phyloP scores from a whole-genome alignment of 768 basidiomycete species.

The Clitopilus hobsonii region DNA sequence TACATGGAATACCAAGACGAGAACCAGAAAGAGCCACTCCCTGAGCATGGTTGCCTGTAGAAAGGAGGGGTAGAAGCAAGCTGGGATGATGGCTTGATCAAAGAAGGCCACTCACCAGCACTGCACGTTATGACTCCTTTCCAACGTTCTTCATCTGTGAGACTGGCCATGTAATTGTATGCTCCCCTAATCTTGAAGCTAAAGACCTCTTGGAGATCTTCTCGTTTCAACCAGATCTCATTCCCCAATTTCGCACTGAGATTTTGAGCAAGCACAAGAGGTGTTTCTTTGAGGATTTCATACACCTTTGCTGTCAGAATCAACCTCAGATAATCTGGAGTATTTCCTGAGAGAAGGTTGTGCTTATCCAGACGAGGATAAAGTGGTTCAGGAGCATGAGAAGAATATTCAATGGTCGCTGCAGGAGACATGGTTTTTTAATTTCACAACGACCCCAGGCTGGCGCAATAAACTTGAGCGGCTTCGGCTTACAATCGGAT shows the following conservation, averaged over 20 bases:
- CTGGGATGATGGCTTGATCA: constrained; percentile 10
- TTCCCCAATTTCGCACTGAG: constrained; percentile 87
- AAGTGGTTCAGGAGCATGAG: constrained; percentile 61
- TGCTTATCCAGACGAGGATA: constrained; percentile 71
- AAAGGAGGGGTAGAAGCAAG: constrained; percentile 8
- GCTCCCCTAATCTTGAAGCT: constrained; percentile 99
- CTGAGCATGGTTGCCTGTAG: constrained; percentile 93
- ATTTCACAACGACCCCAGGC: not conserved
- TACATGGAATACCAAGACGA: constrained; percentile 85
- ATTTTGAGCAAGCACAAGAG: constrained; percentile 81
- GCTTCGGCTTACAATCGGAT: no score
- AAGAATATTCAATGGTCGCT: constrained; percentile 64
- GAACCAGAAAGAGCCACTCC: constrained; percentile 95
- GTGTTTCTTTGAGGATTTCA: constrained; percentile 85
- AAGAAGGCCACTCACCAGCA: constrained; percentile 81
- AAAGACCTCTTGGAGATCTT: constrained; percentile 96
- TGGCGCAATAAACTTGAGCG: no score
- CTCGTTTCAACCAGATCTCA: constrained; percentile 93
- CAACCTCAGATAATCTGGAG: constrained; percentile 84
- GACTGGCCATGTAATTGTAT: constrained; percentile 95
- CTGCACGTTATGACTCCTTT: constrained; percentile 98
- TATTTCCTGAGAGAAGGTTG: constrained; percentile 55
- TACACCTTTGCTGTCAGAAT: constrained; percentile 90
- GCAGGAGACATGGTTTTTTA: constrained; percentile 31
- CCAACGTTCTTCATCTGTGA: constrained; percentile 88